Percentiles rank a stretch among this genome's conserved stretches.
Conservation (phyloP, 2,329 filamentous ascomycete genomes). For the Byssoonygena ceratinophila region DNA sequence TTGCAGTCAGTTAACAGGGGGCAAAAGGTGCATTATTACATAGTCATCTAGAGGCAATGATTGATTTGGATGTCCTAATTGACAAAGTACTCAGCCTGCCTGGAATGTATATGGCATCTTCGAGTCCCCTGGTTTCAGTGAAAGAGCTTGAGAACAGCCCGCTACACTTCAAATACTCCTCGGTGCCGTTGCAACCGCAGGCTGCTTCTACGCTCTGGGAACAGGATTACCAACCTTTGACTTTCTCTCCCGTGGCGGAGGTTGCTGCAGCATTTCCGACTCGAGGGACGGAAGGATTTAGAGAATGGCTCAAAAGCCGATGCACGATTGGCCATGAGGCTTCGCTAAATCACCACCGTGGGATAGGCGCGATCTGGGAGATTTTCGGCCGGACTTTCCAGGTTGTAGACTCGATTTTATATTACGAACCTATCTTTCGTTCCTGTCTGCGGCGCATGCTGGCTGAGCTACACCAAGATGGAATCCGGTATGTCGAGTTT, state of each 20-base stretch:
- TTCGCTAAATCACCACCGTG: conserved; percentile 67
- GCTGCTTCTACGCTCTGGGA: conserved; percentile 49
- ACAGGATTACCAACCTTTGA: conserved; percentile 48
- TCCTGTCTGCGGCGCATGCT: conserved; percentile 65
- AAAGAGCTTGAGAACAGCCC: conserved; percentile 44
- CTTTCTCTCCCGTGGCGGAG: conserved; percentile 47
- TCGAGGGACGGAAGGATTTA: conserved; percentile 59
- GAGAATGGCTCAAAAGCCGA: conserved; percentile 63
- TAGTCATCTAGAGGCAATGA: conserved; percentile 83
- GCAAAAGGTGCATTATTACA: conserved; percentile 55
- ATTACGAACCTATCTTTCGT: conserved; percentile 83
- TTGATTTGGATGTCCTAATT: conserved; percentile 71
- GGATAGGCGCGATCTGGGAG: conserved; percentile 70
- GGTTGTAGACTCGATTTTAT: conserved; percentile 64
- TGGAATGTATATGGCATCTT: conserved; percentile 61
- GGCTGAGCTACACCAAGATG: conserved; percentile 60
- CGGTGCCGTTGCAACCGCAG: conserved; percentile 35
- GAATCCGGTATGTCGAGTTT: conserved; percentile 74
- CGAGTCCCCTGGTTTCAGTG: conserved; percentile 46
- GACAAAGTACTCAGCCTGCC: conserved; percentile 58
- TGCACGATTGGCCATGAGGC: conserved; percentile 64
- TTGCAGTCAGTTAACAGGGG: background rate
- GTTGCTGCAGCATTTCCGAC: conserved; percentile 66
- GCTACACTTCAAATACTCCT: conserved; percentile 54
- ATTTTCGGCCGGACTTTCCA: conserved; percentile 69